A percentile compares a stretch with the other conserved stretches of the same genome.
Conservation (phyloP, 1,284 basidiomycete genomes). For the Malassezia slooffiae region DNA sequence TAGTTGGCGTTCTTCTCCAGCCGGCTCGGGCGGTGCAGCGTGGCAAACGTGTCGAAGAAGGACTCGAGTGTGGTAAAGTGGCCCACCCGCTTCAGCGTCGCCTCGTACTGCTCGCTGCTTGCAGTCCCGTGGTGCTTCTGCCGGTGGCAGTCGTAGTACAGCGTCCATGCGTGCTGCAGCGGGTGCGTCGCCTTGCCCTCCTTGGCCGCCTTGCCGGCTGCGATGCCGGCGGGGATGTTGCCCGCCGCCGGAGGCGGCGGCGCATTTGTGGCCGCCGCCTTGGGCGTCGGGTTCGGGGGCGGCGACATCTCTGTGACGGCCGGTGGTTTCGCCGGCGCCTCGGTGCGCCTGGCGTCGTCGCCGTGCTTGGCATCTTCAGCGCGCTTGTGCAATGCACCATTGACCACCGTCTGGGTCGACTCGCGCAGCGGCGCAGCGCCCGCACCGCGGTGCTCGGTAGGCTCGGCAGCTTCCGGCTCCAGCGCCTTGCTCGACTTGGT, state of each 20-base stretch:
- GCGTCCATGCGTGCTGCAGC: conserved; percentile 70
- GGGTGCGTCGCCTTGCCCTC: conserved; percentile 52
- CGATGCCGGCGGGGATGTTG: neutral
- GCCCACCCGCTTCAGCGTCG: conserved; percentile 31
- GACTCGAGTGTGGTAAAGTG: conserved; percentile 55
- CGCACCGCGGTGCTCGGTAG: no score
- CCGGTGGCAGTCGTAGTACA: conserved; percentile 61
- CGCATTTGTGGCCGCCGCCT: no score
- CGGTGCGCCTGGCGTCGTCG: no score
- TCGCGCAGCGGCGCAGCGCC: no score
- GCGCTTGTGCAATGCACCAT: no score
- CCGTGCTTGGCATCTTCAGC: no score
- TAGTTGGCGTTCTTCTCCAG: conserved; percentile 81
- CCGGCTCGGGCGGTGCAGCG: conserved; percentile 76
- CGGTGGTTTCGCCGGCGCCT: no score
- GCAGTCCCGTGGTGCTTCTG: conserved; percentile 42
- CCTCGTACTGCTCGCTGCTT: conserved; percentile 49
- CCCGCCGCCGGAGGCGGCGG: neutral
- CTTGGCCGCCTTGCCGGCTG: conserved; percentile 10
- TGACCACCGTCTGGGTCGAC: no score
- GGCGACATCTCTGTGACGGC: no score
- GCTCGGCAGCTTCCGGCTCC: no score
- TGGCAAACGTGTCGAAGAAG: conserved; percentile 88
- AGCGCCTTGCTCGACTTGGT: no score
- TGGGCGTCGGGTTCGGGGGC: no score